Base-by-base conservation (phyloP, 2,329 filamentous ascomycete species). In the Dactylellina parvicollis region DNA sequence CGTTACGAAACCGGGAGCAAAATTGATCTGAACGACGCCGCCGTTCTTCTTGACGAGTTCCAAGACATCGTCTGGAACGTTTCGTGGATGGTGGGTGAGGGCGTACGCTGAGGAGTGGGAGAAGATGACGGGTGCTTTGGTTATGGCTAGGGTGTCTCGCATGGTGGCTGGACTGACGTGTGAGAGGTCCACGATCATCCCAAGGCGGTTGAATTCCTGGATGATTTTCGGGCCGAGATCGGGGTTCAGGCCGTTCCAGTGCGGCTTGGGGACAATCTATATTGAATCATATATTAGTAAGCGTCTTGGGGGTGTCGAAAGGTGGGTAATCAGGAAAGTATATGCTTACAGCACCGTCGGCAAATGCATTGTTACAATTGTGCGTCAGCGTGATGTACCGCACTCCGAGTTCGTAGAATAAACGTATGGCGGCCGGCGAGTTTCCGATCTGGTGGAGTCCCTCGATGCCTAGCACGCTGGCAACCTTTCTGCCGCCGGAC, bases 401-500 rank as follows among this genome's bases (percentile, higher is more conserved):
- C 3, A 93, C 92, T 1, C 94, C 94, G 1, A 96, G 84, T 1
- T 85, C 83, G 80, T 95, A 84, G 80, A 89, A 96, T 22, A 87
- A 84, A 4, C 94, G 88, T 8, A 98, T 83, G 61, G 88, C 92
- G 40, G 90, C 85, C 22, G 89, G 83, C 0, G 88, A 91, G 81
- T 97, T 96, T 69, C 92, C 93, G 77, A 98, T 96, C 78, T 96
- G 94, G 79, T 98, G 94, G 5, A 97, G 85, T 2, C 94, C 94
- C 82, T 96, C 92, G 57, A 96, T 87, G 1, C 89, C 91, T 2
- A 94, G 82, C 0, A 91, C 90, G 0, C 90, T 93, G 78, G 95
- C 90, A 54, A 96, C 83, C 77, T 86, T 86, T 4, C 47, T 42
- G 1, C 62, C 71, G 7, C 64, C 32, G 8, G 56, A 60, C 18